Evolutionary conservation across 2,329 filamentous ascomycete species (phyloP).

Genomic region (Colletotrichum siamense): DNA sequence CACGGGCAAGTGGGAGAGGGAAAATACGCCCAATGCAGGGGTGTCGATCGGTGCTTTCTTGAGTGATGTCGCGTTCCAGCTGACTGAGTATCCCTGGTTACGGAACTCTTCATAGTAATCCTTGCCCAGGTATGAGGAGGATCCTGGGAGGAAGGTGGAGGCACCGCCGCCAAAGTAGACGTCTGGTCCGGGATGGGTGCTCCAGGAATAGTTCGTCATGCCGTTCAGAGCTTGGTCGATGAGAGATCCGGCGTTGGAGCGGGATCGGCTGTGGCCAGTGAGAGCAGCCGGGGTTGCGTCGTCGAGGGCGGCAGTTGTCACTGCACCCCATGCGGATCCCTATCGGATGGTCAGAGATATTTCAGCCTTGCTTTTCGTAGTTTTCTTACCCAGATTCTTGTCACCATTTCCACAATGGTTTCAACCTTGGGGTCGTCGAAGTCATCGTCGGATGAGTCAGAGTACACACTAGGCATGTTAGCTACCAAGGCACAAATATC

Average conservation of each 20-base stretch:
- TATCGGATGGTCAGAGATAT: slow-evolving; percentile 18
- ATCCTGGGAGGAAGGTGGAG: slow-evolving; percentile 76
- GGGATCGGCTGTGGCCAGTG: slow-evolving; percentile 73
- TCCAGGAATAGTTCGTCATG: slow-evolving; percentile 82
- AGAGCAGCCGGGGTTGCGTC: slow-evolving; percentile 84
- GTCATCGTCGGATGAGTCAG: slow-evolving; percentile 72
- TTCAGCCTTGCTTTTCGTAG: accelerated
- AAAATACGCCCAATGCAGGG: slow-evolving; percentile 80
- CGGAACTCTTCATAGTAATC: slow-evolving; percentile 82
- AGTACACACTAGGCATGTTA: slow-evolving; percentile 63
- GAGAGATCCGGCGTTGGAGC: slow-evolving; percentile 72
- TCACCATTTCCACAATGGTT: slow-evolving; percentile 81
- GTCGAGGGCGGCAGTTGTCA: slow-evolving; percentile 79
- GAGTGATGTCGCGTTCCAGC: slow-evolving; percentile 76
- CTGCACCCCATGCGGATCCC: slow-evolving; percentile 65
- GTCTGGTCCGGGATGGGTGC: slow-evolving; percentile 74
- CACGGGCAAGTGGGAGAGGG: slow-evolving; percentile 75
- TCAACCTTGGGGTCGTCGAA: slow-evolving; percentile 90
- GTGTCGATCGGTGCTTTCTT: slow-evolving; percentile 59
- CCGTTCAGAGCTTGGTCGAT: slow-evolving; percentile 80
- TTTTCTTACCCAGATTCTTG: slow-evolving; percentile 66
- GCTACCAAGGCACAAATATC: background rate
- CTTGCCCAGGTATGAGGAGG: slow-evolving; percentile 69
- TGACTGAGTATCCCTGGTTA: slow-evolving; percentile 74
- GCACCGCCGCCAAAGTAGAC: slow-evolving; percentile 85